phyloP scores from a whole-genome alignment of 2,329 filamentous ascomycete genomes.

The Aspergillus bombycis region DNA sequence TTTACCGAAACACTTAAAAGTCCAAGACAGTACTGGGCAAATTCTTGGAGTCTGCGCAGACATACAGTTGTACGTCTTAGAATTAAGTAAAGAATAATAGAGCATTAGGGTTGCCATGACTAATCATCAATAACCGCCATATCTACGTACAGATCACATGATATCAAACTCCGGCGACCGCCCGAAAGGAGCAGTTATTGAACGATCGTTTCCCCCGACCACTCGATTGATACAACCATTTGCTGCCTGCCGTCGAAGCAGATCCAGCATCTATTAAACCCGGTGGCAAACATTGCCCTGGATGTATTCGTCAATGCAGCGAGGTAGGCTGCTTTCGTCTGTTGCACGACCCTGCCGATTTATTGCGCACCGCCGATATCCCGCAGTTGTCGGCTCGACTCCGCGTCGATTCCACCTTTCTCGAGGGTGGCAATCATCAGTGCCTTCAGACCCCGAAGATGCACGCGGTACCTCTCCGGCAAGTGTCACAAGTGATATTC shows the following conservation, averaged over 20 bases:
- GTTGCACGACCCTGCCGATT: conserved; percentile 41
- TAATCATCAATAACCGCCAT: neutral
- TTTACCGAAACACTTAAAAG: too few relatives aligned
- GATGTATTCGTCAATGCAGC: conserved; percentile 45
- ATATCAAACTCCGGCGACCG: conserved; percentile 1
- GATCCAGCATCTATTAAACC: conserved; percentile 20
- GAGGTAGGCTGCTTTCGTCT: conserved; percentile 37
- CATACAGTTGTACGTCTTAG: too few relatives aligned
- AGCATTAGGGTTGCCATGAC: neutral
- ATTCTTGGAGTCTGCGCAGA: too few relatives aligned
- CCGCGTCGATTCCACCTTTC: conserved; percentile 40
- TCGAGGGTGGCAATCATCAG: conserved; percentile 29
- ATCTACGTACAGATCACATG: neutral
- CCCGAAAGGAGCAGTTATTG: neutral
- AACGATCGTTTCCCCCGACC: neutral
- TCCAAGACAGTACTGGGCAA: too few relatives aligned
- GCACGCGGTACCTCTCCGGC: conserved; percentile 23
- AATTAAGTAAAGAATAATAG: too few relatives aligned
- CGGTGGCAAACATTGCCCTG: conserved; percentile 31
- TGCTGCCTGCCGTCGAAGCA: conserved; percentile 23
- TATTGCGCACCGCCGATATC: conserved; percentile 41
- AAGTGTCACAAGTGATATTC: conserved; percentile 25
- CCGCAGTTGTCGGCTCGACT: conserved; percentile 26
- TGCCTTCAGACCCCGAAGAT: conserved; percentile 34
- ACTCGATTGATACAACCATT: conserved; percentile 5